Evolutionary conservation across 2,329 filamentous ascomycete species (phyloP).

Genomic region (Elsinoe batatas): DNA sequence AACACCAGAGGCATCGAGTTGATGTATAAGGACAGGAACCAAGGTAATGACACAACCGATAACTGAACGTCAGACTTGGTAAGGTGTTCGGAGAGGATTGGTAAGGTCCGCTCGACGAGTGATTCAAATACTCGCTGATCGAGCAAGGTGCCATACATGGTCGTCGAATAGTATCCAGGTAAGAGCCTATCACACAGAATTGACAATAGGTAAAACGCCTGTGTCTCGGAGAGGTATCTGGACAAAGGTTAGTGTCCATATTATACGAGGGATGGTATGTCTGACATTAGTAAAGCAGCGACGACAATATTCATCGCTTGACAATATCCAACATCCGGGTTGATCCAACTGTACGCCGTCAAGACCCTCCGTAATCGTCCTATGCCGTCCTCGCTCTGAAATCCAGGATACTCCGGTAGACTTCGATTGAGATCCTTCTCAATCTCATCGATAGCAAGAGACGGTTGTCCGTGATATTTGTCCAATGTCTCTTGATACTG

Average conservation of each 20-base stretch:
- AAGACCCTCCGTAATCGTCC: constrained; percentile 78
- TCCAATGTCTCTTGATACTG: constrained; percentile 74
- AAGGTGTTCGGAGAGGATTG: constrained; percentile 95
- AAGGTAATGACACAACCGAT: constrained; percentile 91
- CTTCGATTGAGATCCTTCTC: constrained; percentile 97
- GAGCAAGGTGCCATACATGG: constrained; percentile 95
- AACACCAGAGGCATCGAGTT: constrained; percentile 99
- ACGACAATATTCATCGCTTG: constrained; percentile 99
- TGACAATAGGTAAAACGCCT: constrained; percentile 90
- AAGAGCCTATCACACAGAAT: constrained; percentile 85
- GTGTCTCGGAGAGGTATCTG: constrained; percentile 87
- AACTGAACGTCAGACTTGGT: constrained; percentile 93
- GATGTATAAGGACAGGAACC: constrained; percentile 97
- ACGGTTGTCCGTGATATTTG: constrained; percentile 76
- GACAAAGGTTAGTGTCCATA: constrained; percentile 21
- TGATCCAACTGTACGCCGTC: constrained; percentile 95
- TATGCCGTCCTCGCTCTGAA: constrained; percentile 93
- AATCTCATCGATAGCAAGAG: constrained; percentile 95
- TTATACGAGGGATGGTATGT: constrained; percentile 9
- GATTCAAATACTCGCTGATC: constrained; percentile 98
- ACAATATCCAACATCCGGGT: constrained; percentile 92
- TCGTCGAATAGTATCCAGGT: constrained; percentile 95
- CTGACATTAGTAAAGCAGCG: constrained; percentile 81
- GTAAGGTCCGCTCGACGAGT: constrained; percentile 98
- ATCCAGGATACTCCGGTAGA: constrained; percentile 92